Evolutionary conservation across 768 basidiomycete species (phyloP).

Genomic region (Rhodotorula sphaerocarpa): DNA sequence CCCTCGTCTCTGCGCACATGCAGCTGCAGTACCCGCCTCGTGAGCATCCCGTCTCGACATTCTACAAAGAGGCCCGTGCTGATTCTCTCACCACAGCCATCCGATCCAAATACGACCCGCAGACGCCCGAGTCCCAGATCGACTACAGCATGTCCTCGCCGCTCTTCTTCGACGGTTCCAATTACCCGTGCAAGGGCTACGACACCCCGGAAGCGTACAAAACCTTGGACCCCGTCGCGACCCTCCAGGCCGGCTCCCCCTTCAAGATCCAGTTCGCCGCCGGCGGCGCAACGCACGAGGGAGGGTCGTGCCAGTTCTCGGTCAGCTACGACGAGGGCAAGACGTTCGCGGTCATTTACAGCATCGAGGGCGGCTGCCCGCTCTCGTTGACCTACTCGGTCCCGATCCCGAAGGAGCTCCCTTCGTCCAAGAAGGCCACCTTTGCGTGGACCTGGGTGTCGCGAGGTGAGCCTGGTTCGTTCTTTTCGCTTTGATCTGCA

Average conservation of each 20-base stretch:
- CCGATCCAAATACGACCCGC: slow-evolving; percentile 36
- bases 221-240: slow-evolving; percentile 39
- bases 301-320: slow-evolving; percentile 46
- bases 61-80: neutral
- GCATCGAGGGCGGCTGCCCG: slow-evolving; percentile 44
- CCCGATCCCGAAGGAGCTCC: slow-evolving; percentile 42
- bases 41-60: neutral
- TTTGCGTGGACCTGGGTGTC: slow-evolving; percentile 46
- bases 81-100: slow-evolving; percentile 9
- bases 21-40: slow-evolving; percentile 19
- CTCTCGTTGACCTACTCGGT: slow-evolving; percentile 39
- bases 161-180: slow-evolving; percentile 39
- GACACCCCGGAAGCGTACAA: slow-evolving; percentile 17
- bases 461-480: neutral
- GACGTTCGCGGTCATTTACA: slow-evolving; percentile 44
- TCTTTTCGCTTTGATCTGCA: too few relatives aligned
- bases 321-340: slow-evolving; percentile 45
- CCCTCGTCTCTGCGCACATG: slow-evolving; percentile 8
- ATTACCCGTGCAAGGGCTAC: slow-evolving; percentile 44
- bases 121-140: slow-evolving; percentile 35
- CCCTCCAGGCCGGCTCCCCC: slow-evolving; percentile 41
- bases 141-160: slow-evolving; percentile 45
- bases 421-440: slow-evolving; percentile 40
- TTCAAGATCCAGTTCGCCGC: slow-evolving; percentile 39
- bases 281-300: slow-evolving; percentile 43